Conservation (phyloP, 208 protist genomes). For the Trypanosomatidae sp. region DNA sequence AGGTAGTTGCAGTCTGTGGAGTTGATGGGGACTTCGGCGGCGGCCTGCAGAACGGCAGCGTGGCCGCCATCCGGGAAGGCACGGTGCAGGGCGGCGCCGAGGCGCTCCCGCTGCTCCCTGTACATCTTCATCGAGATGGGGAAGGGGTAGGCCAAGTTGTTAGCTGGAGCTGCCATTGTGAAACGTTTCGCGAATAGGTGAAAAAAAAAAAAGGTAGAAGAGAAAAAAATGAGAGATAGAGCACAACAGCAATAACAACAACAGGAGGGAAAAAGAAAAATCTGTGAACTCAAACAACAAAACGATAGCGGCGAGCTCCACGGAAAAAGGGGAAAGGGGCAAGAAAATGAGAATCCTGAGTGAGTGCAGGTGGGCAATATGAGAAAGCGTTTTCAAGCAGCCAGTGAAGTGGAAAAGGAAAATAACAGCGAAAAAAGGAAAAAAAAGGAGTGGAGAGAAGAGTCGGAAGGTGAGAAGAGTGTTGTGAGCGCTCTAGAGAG, state of each 20-base stretch:
- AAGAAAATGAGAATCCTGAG: too few relatives aligned
- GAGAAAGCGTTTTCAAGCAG: too few relatives aligned
- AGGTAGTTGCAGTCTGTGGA: slow-evolving; percentile 88
- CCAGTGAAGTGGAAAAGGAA: background rate
- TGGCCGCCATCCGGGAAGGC: slow-evolving; percentile 50
- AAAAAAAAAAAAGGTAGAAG: background rate
- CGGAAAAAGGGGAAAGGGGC: too few relatives aligned
- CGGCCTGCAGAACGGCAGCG: slow-evolving; percentile 78
- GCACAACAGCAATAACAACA: too few relatives aligned
- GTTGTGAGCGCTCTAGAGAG: too few relatives aligned
- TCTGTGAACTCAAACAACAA: too few relatives aligned
- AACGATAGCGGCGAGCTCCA: too few relatives aligned
- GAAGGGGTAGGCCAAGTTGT: slow-evolving; percentile 60
- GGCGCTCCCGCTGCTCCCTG: slow-evolving; percentile 78
- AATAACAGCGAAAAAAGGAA: background rate
- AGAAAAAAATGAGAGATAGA: slow-evolving; percentile 2
- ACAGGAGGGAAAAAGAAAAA: too few relatives aligned
- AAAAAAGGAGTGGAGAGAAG: too few relatives aligned
- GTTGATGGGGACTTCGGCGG: slow-evolving; percentile 84
- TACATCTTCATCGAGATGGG: slow-evolving; percentile 80
- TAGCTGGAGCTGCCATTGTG: slow-evolving; percentile 18
- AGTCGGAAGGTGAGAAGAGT: too few relatives aligned
- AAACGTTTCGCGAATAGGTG: background rate
- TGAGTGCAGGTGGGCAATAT: too few relatives aligned
- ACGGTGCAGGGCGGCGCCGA: slow-evolving; percentile 41